These are phyloP conservation scores for Petrea volubilis DNA, from an alignment of 257 asterid species.

Conservation along the genomic window DNA sequence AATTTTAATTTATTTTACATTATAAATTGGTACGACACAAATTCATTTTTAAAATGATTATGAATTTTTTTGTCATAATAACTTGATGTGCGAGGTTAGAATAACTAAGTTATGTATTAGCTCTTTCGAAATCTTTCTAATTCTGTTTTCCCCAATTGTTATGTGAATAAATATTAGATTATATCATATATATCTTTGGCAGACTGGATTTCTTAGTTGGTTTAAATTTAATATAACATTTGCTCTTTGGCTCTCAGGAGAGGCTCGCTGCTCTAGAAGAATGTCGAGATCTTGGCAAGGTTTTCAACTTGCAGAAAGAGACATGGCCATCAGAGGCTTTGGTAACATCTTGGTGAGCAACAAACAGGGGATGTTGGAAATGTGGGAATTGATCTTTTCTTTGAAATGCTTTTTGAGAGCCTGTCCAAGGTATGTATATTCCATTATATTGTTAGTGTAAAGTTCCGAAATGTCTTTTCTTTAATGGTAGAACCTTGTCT, in stretches of 20 bases:
- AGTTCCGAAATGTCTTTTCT: constrained; percentile 12
- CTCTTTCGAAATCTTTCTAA: too few species aligned
- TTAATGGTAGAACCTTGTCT: background rate
- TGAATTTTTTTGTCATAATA: too few species aligned
- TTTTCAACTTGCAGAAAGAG: constrained; percentile 96
- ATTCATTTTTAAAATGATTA: too few species aligned
- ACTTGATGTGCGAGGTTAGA: too few species aligned
- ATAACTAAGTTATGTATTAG: too few species aligned
- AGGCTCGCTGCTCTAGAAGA: constrained; percentile 97
- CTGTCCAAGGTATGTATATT: constrained; percentile 75
- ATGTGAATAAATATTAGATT: too few species aligned
- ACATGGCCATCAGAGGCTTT: constrained; percentile 98
- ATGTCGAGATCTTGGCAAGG: constrained; percentile 95
- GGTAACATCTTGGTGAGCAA: constrained; percentile 93
- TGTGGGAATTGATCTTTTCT: constrained; percentile 98
- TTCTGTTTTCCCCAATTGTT: too few species aligned
- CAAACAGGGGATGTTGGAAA: constrained; percentile 99
- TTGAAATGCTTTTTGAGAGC: constrained; percentile 98
- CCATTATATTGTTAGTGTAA: background rate
- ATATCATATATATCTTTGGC: too few species aligned
- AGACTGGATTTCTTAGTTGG: constrained; percentile 15
- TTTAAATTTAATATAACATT: constrained; percentile 1
- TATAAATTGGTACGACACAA: too few species aligned
- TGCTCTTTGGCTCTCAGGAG: constrained; percentile 52
- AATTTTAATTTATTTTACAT: too few species aligned